Evolutionary conservation across 2,329 filamentous ascomycete species (phyloP).

Genomic region (Chaetomium globosum): DNA sequence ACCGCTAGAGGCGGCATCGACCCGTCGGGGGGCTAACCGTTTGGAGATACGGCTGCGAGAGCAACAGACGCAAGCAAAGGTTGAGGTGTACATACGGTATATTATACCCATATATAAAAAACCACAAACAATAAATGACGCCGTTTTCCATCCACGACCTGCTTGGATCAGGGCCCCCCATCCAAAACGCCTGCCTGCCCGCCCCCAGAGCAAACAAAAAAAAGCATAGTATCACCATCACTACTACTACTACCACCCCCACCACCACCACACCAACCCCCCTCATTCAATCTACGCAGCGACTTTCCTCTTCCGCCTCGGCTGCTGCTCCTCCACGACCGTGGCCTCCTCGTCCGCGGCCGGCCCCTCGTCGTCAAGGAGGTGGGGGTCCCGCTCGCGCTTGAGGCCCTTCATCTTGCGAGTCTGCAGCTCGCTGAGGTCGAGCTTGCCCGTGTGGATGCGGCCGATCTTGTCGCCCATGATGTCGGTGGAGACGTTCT

Average conservation of each 20-base stretch:
- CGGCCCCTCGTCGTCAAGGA: conserved; percentile 51
- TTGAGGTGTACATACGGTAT: conserved; percentile 23
- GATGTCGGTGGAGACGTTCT: conserved; percentile 88
- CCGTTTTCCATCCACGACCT: conserved; percentile 24
- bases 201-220: background rate
- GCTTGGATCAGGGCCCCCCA: background rate
- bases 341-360: conserved; percentile 44
- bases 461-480: conserved; percentile 97
- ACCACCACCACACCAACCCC: background rate
- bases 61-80: conserved; percentile 1
- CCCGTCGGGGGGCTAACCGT: background rate
- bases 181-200: conserved; percentile 13
- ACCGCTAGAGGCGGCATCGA: background rate
- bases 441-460: conserved; percentile 88
- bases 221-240: background rate
- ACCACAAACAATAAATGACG: conserved; percentile 13
- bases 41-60: background rate
- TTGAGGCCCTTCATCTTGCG: conserved; percentile 99
- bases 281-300: conserved; percentile 34
- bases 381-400: conserved; percentile 67
- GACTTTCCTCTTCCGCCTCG: conserved; percentile 44
- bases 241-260: background rate
- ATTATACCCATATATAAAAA: conserved; percentile 21
- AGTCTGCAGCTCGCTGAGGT: conserved; percentile 83
- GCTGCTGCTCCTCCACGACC: conserved; percentile 44